These are phyloP conservation scores for Coffea canephora DNA, from an alignment of 257 asterid genomes.

Conservation along the genomic window DNA sequence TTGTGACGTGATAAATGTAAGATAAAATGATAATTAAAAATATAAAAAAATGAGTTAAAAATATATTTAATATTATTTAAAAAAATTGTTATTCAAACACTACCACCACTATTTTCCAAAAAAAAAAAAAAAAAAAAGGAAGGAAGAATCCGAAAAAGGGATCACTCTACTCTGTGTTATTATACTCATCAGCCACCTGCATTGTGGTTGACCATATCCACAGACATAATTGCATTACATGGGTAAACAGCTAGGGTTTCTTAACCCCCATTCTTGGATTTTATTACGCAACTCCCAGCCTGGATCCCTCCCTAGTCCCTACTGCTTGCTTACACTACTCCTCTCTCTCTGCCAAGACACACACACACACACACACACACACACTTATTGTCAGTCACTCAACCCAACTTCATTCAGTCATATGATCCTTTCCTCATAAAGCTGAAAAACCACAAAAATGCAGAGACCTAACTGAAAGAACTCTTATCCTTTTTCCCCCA, in stretches of 20 bases:
- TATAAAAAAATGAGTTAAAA: no score
- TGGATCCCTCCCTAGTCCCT: constrained; percentile 18
- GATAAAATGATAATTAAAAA: no score
- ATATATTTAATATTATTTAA: no score
- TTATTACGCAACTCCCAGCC: constrained; percentile 28
- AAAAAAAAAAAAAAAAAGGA: not conserved
- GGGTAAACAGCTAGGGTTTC: constrained; percentile 29
- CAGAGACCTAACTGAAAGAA: not conserved
- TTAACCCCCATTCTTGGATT: not conserved
- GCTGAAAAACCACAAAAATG: not conserved
- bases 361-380: constrained; percentile 2
- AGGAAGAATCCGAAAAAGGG: not conserved
- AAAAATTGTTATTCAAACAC: no score
- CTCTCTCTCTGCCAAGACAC: no score
- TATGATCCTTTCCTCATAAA: not conserved
- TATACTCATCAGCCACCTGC: constrained; percentile 5
- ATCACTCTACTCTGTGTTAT: constrained; percentile 15
- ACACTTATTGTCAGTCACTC: not conserved
- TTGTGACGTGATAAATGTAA: no score
- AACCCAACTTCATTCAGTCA: not conserved
- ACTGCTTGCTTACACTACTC: no score
- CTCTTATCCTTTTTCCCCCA: not conserved
- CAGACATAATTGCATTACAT: not conserved
- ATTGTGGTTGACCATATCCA: constrained; percentile 31
- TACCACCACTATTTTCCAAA: no score